phyloP scores from a whole-genome alignment of 2,329 filamentous ascomycete genomes.

The Sphaerostilbella broomeana region DNA sequence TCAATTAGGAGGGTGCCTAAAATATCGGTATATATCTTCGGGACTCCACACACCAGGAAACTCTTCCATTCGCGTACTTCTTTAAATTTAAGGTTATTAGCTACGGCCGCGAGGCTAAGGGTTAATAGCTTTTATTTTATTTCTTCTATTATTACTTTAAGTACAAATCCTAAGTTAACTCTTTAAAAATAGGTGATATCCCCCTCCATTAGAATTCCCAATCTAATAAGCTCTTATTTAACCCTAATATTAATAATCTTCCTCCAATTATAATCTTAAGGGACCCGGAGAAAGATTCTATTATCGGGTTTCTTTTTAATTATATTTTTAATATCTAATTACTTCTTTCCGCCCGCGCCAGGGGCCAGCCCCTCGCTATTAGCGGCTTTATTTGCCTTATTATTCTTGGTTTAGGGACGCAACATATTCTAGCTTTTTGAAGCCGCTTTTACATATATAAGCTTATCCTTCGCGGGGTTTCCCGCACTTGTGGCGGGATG shows the following conservation, averaged over 20 bases:
- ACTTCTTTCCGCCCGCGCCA: not conserved
- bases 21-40: not conserved
- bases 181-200: not conserved
- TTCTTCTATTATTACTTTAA: not conserved
- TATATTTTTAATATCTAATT: not conserved
- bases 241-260: not conserved
- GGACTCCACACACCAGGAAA: not conserved
- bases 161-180: not conserved
- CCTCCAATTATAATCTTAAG: not conserved
- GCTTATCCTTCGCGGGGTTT: too few species aligned
- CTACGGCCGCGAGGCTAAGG: not conserved
- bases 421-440: not conserved
- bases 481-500: too few species aligned
- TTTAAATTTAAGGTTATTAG: conserved; percentile 2
- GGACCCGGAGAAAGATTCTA: not conserved
- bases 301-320: not conserved
- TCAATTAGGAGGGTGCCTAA: not conserved
- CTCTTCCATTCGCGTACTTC: not conserved
- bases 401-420: not conserved
- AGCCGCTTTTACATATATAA: too few species aligned
- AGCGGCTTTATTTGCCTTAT: not conserved
- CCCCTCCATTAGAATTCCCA: not conserved
- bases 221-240: conserved; percentile 2
- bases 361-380: not conserved
- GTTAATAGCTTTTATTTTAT: not conserved